A percentile compares a stretch with the other conserved stretches of the same genome.
phyloP scores from a whole-genome alignment of 768 basidiomycete genomes.

The Tulasnella sp. region DNA sequence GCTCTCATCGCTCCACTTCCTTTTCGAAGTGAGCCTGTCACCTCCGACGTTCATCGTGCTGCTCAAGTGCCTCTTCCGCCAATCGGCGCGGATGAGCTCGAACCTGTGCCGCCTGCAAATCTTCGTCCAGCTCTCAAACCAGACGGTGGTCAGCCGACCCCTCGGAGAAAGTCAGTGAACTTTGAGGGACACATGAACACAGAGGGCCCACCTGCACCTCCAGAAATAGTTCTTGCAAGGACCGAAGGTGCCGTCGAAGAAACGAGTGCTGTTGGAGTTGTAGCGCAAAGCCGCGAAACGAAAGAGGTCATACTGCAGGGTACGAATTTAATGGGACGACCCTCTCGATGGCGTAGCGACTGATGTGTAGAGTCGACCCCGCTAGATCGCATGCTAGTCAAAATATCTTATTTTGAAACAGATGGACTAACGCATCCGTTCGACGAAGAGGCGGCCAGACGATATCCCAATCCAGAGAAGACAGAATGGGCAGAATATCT shows the following conservation, averaged over 20 bases:
- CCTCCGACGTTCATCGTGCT: not conserved
- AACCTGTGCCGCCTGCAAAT: not conserved
- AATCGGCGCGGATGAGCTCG: not conserved
- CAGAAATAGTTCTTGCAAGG: conserved; percentile 56
- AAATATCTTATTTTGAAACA: conserved; percentile 52
- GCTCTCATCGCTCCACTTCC: not conserved
- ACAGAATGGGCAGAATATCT: conserved; percentile 75
- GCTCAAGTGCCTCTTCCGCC: not conserved
- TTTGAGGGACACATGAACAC: conserved; percentile 11
- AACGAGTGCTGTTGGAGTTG: conserved; percentile 44
- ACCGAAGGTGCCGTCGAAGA: conserved; percentile 43
- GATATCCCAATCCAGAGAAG: conserved; percentile 46
- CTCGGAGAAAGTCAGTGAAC: conserved; percentile 23
- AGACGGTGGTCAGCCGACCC: conserved; percentile 18
- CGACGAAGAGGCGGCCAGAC: conserved; percentile 59
- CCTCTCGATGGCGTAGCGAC: not conserved
- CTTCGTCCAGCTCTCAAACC: conserved; percentile 3
- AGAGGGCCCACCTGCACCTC: conserved; percentile 37
- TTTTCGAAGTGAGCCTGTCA: not conserved
- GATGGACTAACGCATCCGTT: conserved; percentile 42
- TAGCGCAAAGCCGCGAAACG: conserved; percentile 14
- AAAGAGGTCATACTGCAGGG: conserved; percentile 67
- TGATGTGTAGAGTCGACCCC: conserved; percentile 10
- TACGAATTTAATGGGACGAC: conserved; percentile 26
- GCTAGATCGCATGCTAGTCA: conserved; percentile 82